phyloP scores from a whole-genome alignment of 371 early-diverging fungal genomes.

The Mortierella sp. region DNA sequence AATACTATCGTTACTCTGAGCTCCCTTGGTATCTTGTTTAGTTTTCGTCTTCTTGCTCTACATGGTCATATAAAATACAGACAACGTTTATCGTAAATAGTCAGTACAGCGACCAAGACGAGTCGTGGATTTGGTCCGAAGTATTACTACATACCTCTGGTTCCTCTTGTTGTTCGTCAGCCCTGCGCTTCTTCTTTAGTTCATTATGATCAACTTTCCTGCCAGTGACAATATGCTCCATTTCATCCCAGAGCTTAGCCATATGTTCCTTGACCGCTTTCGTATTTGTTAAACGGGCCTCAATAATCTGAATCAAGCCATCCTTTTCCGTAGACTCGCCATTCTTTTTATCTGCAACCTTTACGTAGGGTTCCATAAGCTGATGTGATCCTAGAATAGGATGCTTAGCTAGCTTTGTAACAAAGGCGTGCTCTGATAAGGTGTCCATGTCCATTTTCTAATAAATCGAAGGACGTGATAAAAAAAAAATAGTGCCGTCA shows the following conservation, averaged over 20 bases:
- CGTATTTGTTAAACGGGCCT: conserved; percentile 35
- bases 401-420: conserved; percentile 35
- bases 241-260: conserved; percentile 41
- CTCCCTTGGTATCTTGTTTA: conserved; percentile 27
- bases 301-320: conserved; percentile 26
- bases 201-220: conserved; percentile 57
- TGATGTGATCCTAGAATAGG: conserved; percentile 43
- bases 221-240: conserved; percentile 49
- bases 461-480: too few species aligned
- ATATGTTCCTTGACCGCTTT: conserved; percentile 42
- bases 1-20: background rate
- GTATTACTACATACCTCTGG: conserved; percentile 20
- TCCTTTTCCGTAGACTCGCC: conserved; percentile 5
- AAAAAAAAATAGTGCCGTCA: background rate
- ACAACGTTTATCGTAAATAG: background rate
- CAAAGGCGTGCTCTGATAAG: conserved; percentile 42
- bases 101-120: background rate
- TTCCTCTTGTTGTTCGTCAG: conserved; percentile 14
- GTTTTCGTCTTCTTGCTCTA: conserved; percentile 38
- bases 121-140: conserved; percentile 19
- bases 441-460: conserved; percentile 49
- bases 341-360: conserved; percentile 9
- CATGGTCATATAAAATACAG: background rate
- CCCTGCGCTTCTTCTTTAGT: conserved; percentile 36
- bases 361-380: conserved; percentile 37